Evolutionary conservation across 1,284 basidiomycete species (phyloP).

Genomic region (Exsudoporus floridanus): DNA sequence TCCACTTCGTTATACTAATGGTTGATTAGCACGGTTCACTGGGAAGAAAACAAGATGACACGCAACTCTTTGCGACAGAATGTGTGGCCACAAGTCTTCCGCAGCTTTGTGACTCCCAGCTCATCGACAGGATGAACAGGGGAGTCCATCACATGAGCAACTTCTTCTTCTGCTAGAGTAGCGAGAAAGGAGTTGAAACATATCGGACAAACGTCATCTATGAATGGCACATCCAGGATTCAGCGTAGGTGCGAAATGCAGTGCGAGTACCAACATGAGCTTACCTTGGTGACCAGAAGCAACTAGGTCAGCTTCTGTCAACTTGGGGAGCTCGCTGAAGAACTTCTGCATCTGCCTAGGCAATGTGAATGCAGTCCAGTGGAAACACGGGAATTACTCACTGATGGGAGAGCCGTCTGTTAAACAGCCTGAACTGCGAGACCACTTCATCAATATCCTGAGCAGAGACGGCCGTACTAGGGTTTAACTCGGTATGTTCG

Average conservation of each 20-base stretch:
- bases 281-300: slow-evolving; percentile 40
- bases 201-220: slow-evolving; percentile 68
- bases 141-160: slow-evolving; percentile 68
- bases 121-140: slow-evolving; percentile 67
- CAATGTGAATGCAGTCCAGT: slow-evolving; percentile 11
- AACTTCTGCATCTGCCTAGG: slow-evolving; percentile 38
- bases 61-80: slow-evolving; percentile 74
- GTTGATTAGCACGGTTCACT: slow-evolving; percentile 15
- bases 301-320: slow-evolving; percentile 44
- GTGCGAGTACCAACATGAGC: background rate
- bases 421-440: slow-evolving; percentile 34
- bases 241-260: background rate
- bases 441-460: slow-evolving; percentile 36
- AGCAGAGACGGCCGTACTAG: slow-evolving; percentile 17
- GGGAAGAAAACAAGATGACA: slow-evolving; percentile 3
- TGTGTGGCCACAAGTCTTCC: slow-evolving; percentile 62
- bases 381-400: slow-evolving; percentile 7
- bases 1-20: slow-evolving; percentile 62
- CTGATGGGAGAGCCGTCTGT: slow-evolving; percentile 28
- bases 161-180: slow-evolving; percentile 70
- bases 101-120: slow-evolving; percentile 64
- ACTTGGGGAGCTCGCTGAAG: slow-evolving; percentile 39
- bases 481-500: slow-evolving; percentile 12
- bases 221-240: background rate
- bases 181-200: slow-evolving; percentile 65